Conservation (phyloP, 176 grass and related monocot genomes). For the Triticum aestivum region IWGSC_CS_RefSeq_v2.1 NC_057800.1:747194201-747194700, state of each 20-base stretch:
- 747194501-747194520: constrained; percentile 90
- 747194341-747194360: not conserved
- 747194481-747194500: constrained; percentile 92
- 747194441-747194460: constrained; percentile 58
- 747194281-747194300: no score
- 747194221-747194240: no score
- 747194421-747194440: constrained; percentile 37
- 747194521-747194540: constrained; percentile 82
- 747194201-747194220: no score
- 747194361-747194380: no score
- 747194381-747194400: not conserved
- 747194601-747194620: constrained; percentile 30
- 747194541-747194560: constrained; percentile 97
- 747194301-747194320: not conserved
- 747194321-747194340: not conserved
- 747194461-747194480: constrained; percentile 68
- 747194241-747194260: no score
- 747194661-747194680: not conserved
- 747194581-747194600: constrained; percentile 38
- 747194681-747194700: no score
- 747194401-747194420: not conserved
- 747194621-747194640: constrained; percentile 27
- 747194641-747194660: no score
- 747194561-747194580: constrained; percentile 73
- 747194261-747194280: no score